Evolutionary conservation across 805 yeast species (phyloP).

Genomic region (Pichia membranifaciens): DNA sequence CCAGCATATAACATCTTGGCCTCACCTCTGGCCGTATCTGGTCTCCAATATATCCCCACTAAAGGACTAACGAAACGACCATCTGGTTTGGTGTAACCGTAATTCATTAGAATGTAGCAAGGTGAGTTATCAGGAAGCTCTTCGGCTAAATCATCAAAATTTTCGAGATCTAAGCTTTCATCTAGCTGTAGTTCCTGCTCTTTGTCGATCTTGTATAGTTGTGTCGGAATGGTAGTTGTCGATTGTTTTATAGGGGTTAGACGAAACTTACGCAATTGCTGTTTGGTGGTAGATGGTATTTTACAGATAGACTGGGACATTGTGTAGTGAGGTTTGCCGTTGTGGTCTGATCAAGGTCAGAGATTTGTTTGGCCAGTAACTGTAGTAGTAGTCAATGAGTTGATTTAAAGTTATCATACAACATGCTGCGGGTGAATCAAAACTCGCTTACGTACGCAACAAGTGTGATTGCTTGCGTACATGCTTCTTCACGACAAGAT

Average conservation of each 20-base stretch:
- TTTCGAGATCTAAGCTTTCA: constrained; percentile 37
- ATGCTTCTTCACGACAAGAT: too few relatives aligned
- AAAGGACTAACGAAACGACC: constrained; percentile 72
- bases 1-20: constrained; percentile 87
- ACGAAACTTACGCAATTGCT: constrained; percentile 64
- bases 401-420: too few relatives aligned
- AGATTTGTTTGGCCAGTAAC: too few relatives aligned
- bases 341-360: too few relatives aligned
- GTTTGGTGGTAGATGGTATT: constrained; percentile 54
- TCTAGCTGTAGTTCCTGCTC: constrained; percentile 48
- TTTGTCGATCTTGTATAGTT: constrained; percentile 56
- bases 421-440: too few relatives aligned
- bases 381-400: too few relatives aligned
- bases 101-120: constrained; percentile 66
- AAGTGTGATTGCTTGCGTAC: too few relatives aligned
- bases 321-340: too few relatives aligned
- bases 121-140: constrained; percentile 81
- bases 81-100: constrained; percentile 61
- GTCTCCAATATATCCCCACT: constrained; percentile 81
- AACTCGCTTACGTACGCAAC: too few relatives aligned
- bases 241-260: constrained; percentile 54
- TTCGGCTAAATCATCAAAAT: constrained; percentile 61
- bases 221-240: constrained; percentile 53
- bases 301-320: constrained; percentile 53
- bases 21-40: constrained; percentile 78